phyloP scores from a whole-genome alignment of 2,329 filamentous ascomycete species.

The Metarhizium rileyi region DNA sequence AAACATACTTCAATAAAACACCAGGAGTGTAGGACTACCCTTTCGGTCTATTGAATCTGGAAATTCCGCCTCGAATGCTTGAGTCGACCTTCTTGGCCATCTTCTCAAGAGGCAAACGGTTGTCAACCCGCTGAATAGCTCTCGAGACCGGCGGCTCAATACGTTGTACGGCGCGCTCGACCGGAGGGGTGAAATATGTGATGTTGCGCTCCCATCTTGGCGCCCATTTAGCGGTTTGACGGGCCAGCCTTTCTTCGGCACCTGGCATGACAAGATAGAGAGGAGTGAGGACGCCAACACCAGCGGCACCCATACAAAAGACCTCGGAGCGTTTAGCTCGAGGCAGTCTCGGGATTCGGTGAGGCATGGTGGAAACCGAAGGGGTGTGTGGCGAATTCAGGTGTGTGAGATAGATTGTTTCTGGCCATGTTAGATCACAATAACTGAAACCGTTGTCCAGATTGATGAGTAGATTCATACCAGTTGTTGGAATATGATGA shows the following conservation, averaged over 20 bases:
- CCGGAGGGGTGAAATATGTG: conserved; percentile 39
- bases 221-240: conserved; percentile 47
- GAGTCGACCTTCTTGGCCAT: conserved; percentile 39
- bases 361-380: conserved; percentile 33
- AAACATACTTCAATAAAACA: not conserved
- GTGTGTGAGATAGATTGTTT: not conserved
- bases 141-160: conserved; percentile 37
- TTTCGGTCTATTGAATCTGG: conserved; percentile 22
- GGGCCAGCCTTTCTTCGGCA: conserved; percentile 42
- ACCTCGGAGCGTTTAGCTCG: conserved; percentile 38
- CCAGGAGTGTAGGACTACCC: no score
- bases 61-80: conserved; percentile 37
- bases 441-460: no score
- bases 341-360: conserved; percentile 36
- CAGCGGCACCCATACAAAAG: conserved; percentile 43
- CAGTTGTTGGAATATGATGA: no score
- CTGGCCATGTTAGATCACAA: no score
- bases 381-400: not conserved
- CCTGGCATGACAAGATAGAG: conserved; percentile 49
- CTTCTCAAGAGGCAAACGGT: conserved; percentile 38
- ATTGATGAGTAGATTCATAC: no score
- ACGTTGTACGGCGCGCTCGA: conserved; percentile 36
- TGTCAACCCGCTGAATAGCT: conserved; percentile 35
- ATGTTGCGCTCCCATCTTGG: conserved; percentile 51
- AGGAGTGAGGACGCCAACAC: conserved; percentile 43